A percentile compares a stretch with the other conserved stretches of the same genome.
phyloP scores from a whole-genome alignment of 2,329 filamentous ascomycete species.

The Aspergillus flavus region DNA sequence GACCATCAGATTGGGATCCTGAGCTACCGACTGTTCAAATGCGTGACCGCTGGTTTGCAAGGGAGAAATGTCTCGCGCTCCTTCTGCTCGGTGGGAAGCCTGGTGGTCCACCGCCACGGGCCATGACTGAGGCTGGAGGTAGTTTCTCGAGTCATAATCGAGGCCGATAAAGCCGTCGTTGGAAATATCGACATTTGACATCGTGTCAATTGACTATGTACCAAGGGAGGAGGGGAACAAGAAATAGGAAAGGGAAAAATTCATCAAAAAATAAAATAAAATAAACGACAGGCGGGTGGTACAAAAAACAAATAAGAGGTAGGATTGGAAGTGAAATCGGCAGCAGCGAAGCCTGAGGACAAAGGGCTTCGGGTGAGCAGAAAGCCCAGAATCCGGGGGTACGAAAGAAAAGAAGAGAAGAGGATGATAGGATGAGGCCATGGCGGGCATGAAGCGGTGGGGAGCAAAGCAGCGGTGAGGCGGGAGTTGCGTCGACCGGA shows the following conservation, averaged over 20 bases:
- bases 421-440: conserved; percentile 36
- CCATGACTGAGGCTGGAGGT: conserved; percentile 48
- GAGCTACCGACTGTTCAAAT: conserved; percentile 46
- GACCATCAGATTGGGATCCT: conserved; percentile 47
- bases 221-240: conserved; percentile 23
- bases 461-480: conserved; percentile 49
- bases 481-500: conserved; percentile 29
- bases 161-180: conserved; percentile 50
- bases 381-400: conserved; percentile 34
- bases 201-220: conserved; percentile 29
- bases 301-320: conserved; percentile 25
- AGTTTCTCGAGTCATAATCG: conserved; percentile 52
- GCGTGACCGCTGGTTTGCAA: conserved; percentile 48
- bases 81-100: conserved; percentile 39
- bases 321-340: conserved; percentile 3
- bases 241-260: conserved; percentile 13
- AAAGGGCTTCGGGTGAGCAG: conserved; percentile 32
- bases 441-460: conserved; percentile 41
- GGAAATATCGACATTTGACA: conserved; percentile 49
- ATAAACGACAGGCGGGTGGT: conserved; percentile 17
- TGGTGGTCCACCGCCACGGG: conserved; percentile 47
- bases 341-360: conserved; percentile 27
- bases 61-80: conserved; percentile 44
- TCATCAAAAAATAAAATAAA: conserved; percentile 10
- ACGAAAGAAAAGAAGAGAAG: conserved; percentile 29